Evolutionary conservation across 2,329 filamentous ascomycete genomes (phyloP).

Genomic region (Pestalotiopsis fici): DNA sequence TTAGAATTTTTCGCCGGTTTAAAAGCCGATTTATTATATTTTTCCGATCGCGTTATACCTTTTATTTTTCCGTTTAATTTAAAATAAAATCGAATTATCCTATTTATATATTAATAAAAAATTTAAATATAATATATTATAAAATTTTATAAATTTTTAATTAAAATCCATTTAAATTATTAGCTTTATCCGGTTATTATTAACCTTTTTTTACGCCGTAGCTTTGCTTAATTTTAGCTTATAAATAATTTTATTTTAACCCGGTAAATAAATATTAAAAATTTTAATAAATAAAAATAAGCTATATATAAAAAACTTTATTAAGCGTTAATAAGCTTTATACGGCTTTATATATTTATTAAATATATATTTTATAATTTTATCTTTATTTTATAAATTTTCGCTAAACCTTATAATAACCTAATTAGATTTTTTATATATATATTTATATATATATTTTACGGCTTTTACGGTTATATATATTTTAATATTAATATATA

Average conservation of each 20-base stretch:
- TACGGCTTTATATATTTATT: neutral
- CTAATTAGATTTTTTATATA: neutral
- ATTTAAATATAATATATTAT: too few species aligned
- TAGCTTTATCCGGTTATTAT: too few species aligned
- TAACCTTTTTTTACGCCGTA: conserved; percentile 1
- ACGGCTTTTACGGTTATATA: neutral
- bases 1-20: too few species aligned
- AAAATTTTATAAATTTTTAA: conserved; percentile 2
- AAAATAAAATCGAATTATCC: too few species aligned
- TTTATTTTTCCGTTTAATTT: too few species aligned
- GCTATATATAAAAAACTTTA: neutral
- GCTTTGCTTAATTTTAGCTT: too few species aligned
- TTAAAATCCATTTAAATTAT: conserved; percentile 4
- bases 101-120: too few species aligned
- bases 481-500: neutral
- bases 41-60: neutral
- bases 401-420: neutral
- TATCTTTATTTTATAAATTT: neutral
- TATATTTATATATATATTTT: neutral
- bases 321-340: neutral
- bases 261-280: neutral
- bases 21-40: neutral
- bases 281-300: neutral
- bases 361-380: neutral
- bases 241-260: conserved; percentile 5